A percentile compares a stretch with the other conserved stretches of the same genome.
Evolutionary conservation across 2,329 filamentous ascomycete species (phyloP).

Genomic region (Xylariaceae sp.): DNA sequence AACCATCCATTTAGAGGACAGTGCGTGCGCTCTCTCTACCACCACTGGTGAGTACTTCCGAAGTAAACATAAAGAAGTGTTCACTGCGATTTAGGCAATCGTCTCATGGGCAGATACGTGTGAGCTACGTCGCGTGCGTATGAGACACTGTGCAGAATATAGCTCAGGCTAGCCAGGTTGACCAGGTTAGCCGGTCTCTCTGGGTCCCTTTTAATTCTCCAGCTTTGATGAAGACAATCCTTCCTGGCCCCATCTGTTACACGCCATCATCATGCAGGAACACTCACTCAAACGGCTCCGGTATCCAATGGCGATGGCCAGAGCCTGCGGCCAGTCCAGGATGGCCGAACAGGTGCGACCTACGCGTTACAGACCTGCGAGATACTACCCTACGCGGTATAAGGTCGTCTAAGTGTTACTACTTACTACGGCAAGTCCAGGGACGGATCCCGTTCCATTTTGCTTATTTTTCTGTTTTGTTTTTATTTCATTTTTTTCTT

Average conservation of each 20-base stretch:
- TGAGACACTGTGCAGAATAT: background rate
- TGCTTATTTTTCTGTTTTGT: no score
- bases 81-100: no score
- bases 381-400: background rate
- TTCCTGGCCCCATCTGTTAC: slow-evolving; percentile 9
- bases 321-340: background rate
- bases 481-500: no score
- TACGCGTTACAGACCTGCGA: background rate
- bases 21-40: no score
- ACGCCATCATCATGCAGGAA: slow-evolving; percentile 12
- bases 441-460: background rate
- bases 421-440: background rate
- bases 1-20: no score
- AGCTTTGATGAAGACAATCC: background rate
- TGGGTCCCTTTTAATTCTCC: background rate
- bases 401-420: background rate
- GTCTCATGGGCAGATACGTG: no score
- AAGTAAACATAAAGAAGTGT: background rate
- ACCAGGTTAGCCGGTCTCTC: background rate
- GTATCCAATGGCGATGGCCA: background rate
- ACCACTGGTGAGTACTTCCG: background rate
- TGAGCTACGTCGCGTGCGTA: background rate
- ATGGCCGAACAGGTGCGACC: background rate
- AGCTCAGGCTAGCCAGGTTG: background rate
- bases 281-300: background rate